Evolutionary conservation across 352 stramenopile species (phyloP).

Genomic region (Globisporangium mamillatum): DNA sequence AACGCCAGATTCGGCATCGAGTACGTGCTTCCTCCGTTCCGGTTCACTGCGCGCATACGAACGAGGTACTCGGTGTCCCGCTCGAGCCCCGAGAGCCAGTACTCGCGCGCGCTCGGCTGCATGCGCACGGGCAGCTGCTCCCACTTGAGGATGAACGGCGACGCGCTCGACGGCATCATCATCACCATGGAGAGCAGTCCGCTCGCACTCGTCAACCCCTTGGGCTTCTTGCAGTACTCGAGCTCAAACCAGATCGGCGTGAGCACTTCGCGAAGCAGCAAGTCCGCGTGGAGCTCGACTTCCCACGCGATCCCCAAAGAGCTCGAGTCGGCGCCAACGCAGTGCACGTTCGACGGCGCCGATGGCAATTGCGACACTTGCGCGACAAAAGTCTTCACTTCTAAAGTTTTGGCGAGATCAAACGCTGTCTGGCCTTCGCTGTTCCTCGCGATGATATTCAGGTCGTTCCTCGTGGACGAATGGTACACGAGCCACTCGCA

Average conservation of each 20-base stretch:
- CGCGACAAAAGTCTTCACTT: conserved; percentile 40
- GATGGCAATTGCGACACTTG: conserved; percentile 34
- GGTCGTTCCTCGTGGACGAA: conserved; percentile 30
- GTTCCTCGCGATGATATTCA: conserved; percentile 46
- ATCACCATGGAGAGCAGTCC: conserved; percentile 54
- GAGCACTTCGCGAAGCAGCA: conserved; percentile 31
- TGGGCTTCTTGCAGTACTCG: conserved; percentile 61
- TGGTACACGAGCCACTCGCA: conserved; percentile 63
- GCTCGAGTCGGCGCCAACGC: conserved; percentile 47
- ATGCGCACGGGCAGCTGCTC: conserved; percentile 44
- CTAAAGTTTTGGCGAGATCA: conserved; percentile 40
- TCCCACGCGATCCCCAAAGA: conserved; percentile 60
- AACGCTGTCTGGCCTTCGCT: conserved; percentile 35
- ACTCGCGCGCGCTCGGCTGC: conserved; percentile 43
- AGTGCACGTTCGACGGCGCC: conserved; percentile 33
- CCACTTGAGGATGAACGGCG: conserved; percentile 47
- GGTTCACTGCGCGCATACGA: conserved; percentile 52
- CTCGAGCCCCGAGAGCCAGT: conserved; percentile 57
- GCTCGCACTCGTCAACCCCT: conserved; percentile 38
- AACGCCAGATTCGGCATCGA: conserved; percentile 37
- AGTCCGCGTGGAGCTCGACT: conserved; percentile 32
- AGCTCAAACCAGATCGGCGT: conserved; percentile 50
- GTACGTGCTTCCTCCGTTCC: conserved; percentile 63
- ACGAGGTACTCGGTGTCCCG: conserved; percentile 59
- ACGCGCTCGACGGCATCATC: conserved; percentile 30